Conservation (phyloP, 2,329 filamentous ascomycete species). For the Cephalotrichum gorgonifer region DNA sequence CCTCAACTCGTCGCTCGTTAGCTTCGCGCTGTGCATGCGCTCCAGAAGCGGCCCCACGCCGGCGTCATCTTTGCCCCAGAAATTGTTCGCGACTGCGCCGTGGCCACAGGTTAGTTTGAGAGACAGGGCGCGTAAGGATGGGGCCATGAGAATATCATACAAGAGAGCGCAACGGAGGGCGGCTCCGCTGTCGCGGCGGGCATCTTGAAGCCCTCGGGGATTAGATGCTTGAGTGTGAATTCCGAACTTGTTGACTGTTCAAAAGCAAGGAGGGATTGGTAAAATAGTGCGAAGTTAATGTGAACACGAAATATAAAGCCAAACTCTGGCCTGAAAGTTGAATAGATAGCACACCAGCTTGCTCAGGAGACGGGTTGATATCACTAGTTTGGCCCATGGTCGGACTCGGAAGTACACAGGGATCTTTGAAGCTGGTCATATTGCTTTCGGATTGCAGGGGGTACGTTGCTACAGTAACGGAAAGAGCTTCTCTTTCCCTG, state of each 20-base stretch:
- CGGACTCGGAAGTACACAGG: no score
- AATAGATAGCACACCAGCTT: no score
- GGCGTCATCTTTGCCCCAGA: slow-evolving; percentile 98
- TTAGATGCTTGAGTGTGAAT: background rate
- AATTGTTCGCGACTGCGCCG: slow-evolving; percentile 83
- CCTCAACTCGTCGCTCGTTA: slow-evolving; percentile 87
- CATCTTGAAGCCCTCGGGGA: slow-evolving; percentile 28
- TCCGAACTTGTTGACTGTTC: background rate
- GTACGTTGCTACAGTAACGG: no score
- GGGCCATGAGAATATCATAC: slow-evolving; percentile 27
- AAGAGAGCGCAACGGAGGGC: slow-evolving; percentile 58
- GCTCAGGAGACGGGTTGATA: no score
- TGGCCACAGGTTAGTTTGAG: background rate
- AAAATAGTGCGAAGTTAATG: background rate
- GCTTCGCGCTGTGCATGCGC: slow-evolving; percentile 90
- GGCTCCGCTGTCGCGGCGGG: slow-evolving; percentile 49
- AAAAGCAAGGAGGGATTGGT: background rate
- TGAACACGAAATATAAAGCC: background rate
- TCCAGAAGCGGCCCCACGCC: slow-evolving; percentile 85
- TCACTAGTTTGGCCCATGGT: no score
- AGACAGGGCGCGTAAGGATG: background rate
- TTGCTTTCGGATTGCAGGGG: no score
- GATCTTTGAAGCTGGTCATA: no score
- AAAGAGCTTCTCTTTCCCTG: no score
- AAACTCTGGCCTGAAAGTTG: no score